Evolutionary conservation across 75 land plant species (phyloP).

Genomic region (Pinus albicaulis): DNA sequence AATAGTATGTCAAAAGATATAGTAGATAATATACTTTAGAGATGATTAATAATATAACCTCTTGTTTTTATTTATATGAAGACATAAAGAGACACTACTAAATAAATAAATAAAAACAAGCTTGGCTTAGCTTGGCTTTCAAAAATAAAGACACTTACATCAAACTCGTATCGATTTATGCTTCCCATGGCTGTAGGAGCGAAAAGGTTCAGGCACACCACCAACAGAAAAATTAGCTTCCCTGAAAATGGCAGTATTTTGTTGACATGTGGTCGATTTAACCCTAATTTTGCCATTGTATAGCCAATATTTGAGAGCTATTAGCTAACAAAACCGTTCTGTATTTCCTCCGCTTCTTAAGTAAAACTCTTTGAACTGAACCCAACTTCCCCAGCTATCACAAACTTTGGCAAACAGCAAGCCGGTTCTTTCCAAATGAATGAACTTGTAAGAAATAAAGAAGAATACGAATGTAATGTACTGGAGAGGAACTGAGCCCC

Average conservation of each 20-base stretch:
- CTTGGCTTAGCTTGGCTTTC: too few species aligned
- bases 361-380: not conserved
- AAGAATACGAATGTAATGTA: not conserved
- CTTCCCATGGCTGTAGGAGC: not conserved
- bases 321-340: not conserved
- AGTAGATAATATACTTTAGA: too few species aligned
- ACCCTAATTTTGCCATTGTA: not conserved
- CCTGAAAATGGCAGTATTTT: not conserved
- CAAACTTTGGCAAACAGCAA: not conserved
- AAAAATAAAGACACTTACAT: not conserved
- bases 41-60: too few species aligned
- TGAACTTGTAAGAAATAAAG: not conserved
- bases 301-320: not conserved
- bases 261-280: not conserved
- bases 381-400: not conserved
- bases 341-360: too few species aligned
- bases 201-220: not conserved
- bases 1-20: too few species aligned
- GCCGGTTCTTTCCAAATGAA: too few species aligned
- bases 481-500: not conserved
- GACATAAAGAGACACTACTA: too few species aligned
- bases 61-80: too few species aligned
- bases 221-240: not conserved
- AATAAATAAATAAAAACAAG: too few species aligned
- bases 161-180: not conserved